Percentiles rank a stretch among this genome's conserved stretches.
These are phyloP conservation scores for Stemphylium lycopersici DNA, from an alignment of 2,329 filamentous ascomycete genomes.

Conservation along the genomic window DNA sequence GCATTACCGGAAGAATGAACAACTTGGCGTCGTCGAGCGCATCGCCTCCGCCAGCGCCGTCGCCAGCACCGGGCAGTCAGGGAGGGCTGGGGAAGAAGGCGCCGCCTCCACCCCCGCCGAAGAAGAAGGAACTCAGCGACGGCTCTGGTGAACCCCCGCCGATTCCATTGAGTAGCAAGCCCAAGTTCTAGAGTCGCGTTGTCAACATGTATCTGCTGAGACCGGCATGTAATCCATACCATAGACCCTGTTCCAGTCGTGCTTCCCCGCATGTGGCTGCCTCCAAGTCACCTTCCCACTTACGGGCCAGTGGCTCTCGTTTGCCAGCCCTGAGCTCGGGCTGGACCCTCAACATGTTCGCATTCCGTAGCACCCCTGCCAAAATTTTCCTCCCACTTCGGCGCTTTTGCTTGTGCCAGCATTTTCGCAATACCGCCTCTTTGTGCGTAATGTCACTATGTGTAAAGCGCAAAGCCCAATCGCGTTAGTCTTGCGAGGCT, in stretches of 20 bases:
- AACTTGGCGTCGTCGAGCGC: slow-evolving; percentile 42
- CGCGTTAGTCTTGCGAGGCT: slow-evolving; percentile 26
- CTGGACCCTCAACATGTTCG: slow-evolving; percentile 11
- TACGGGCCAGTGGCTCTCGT: no score
- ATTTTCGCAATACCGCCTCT: neutral
- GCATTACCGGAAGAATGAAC: slow-evolving; percentile 58
- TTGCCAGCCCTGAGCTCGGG: neutral
- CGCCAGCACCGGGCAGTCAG: slow-evolving; percentile 30
- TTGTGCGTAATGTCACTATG: neutral
- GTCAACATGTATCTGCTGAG: neutral
- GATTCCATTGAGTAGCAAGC: slow-evolving; percentile 64
- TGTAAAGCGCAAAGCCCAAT: neutral
- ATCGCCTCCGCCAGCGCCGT: slow-evolving; percentile 30
- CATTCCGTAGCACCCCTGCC: slow-evolving; percentile 1
- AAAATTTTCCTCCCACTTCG: neutral
- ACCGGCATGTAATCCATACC: neutral
- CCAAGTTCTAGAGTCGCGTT: slow-evolving; percentile 43
- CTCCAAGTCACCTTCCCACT: no score
- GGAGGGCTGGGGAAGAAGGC: slow-evolving; percentile 57
- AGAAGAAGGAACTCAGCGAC: slow-evolving; percentile 58
- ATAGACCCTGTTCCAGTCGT: neutral
- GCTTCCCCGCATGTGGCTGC: neutral
- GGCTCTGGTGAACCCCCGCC: slow-evolving; percentile 57
- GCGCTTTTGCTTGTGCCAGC: neutral
- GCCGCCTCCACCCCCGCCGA: slow-evolving; percentile 64